Conservation (phyloP, 441 rosid species). For the Mallotus repandus region DNA sequence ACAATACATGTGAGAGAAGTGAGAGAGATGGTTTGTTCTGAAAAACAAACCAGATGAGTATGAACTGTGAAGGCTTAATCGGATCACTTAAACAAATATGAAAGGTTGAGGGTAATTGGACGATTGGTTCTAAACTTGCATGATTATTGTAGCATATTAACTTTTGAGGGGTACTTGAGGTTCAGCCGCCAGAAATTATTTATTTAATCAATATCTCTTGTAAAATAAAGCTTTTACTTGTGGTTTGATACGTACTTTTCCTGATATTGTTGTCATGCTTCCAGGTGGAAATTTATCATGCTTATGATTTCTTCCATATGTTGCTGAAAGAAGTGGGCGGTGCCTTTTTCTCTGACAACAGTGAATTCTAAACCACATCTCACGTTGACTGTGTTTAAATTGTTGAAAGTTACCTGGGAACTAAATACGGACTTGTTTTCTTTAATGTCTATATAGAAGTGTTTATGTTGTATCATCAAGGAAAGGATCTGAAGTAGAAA, state of each 20-base stretch:
- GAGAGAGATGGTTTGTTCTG: not conserved
- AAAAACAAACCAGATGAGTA: not conserved
- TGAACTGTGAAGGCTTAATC: too few relatives aligned
- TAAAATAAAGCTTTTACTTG: not conserved
- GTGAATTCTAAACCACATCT: not conserved
- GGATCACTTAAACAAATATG: too few relatives aligned
- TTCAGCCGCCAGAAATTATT: not conserved
- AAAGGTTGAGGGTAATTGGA: too few relatives aligned
- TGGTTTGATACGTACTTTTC: not conserved
- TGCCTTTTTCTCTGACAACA: not conserved
- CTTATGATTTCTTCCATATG: too few relatives aligned
- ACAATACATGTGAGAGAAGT: not conserved
- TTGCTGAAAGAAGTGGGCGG: not conserved
- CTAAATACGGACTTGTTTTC: not conserved
- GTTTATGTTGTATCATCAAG: not conserved
- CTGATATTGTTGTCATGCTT: not conserved
- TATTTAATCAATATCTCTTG: not conserved
- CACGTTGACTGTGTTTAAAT: not conserved
- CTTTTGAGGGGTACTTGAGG: not conserved
- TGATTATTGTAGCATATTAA: not conserved
- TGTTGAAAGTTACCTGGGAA: not conserved
- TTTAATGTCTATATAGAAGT: not conserved
- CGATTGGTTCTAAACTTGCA: too few relatives aligned
- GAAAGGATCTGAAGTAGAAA: not conserved
- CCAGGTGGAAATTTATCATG: not conserved